These are phyloP conservation scores for Colletotrichum tofieldiae DNA, from an alignment of 2,329 filamentous ascomycete species.

Conservation along the genomic window DNA sequence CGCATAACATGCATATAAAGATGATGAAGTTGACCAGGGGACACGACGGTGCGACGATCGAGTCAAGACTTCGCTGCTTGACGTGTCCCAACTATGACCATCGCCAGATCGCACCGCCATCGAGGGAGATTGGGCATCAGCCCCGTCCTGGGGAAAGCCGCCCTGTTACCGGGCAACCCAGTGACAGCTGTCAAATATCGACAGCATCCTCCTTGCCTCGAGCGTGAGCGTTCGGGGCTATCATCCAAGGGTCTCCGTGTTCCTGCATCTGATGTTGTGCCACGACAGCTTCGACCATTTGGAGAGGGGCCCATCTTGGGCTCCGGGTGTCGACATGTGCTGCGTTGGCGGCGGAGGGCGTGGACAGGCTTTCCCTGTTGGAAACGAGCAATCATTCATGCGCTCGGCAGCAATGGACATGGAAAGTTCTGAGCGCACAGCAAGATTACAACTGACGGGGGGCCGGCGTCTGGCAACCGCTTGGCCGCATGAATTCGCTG, in stretches of 20 bases:
- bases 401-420: conserved; percentile 17
- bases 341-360: conserved; percentile 25
- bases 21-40: conserved; percentile 18
- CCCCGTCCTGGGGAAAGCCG: not conserved
- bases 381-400: conserved; percentile 42
- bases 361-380: conserved; percentile 34
- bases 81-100: conserved; percentile 1
- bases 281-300: conserved; percentile 22
- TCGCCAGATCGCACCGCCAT: conserved; percentile 25
- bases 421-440: conserved; percentile 19
- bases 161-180: conserved; percentile 30
- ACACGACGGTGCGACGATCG: not conserved
- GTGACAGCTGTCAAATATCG: conserved; percentile 37
- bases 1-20: conserved; percentile 33
- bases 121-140: not conserved
- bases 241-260: conserved; percentile 32
- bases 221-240: not conserved
- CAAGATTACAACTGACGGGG: conserved; percentile 23
- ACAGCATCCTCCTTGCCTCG: conserved; percentile 40
- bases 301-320: not conserved
- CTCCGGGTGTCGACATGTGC: conserved; percentile 2
- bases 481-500: conserved; percentile 39
- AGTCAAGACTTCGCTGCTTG: conserved; percentile 23
- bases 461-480: conserved; percentile 31
- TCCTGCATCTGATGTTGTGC: conserved; percentile 35